Conservation (phyloP, 805 yeast genomes). For the Candida sanyiensis region DNA sequence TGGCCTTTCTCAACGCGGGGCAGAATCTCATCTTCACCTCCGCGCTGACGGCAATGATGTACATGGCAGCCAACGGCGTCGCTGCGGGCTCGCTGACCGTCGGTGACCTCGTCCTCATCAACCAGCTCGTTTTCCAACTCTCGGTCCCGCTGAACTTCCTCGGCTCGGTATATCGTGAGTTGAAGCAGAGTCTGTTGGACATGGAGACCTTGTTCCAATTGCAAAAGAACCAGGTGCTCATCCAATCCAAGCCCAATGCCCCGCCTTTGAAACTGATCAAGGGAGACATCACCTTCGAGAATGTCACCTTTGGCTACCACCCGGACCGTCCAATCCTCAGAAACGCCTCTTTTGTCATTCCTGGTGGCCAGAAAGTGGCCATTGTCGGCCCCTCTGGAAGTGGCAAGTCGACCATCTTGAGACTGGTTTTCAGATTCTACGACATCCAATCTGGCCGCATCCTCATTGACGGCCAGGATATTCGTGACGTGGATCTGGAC, state of each 20-base stretch:
- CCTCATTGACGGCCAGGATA: conserved; percentile 83
- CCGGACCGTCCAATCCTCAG: conserved; percentile 80
- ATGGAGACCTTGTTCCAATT: conserved; percentile 92
- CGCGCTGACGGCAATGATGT: conserved; percentile 96
- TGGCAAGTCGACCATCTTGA: conserved; percentile 86
- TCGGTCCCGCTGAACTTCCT: conserved; percentile 91
- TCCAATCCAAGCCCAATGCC: conserved; percentile 59
- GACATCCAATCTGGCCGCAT: conserved; percentile 78
- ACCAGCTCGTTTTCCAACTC: conserved; percentile 92
- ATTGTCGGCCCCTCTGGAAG: conserved; percentile 96
- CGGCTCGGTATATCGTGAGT: conserved; percentile 92
- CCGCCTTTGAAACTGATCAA: conserved; percentile 47
- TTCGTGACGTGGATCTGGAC: conserved; percentile 66
- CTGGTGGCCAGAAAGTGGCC: conserved; percentile 88
- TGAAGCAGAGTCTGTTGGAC: conserved; percentile 87
- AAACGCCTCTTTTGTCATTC: conserved; percentile 78
- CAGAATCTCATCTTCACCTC: conserved; percentile 77
- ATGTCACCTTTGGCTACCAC: conserved; percentile 89
- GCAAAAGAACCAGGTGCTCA: conserved; percentile 65
- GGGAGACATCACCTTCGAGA: conserved; percentile 78
- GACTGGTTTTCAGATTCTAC: conserved; percentile 82
- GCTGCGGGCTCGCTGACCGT: conserved; percentile 76
- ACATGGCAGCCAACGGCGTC: conserved; percentile 95
- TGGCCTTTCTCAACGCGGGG: conserved; percentile 74
- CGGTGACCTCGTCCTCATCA: conserved; percentile 91